Base-by-base conservation (phyloP, 2,329 filamentous ascomycete genomes). In the Scleromitrula shiraiana region DNA sequence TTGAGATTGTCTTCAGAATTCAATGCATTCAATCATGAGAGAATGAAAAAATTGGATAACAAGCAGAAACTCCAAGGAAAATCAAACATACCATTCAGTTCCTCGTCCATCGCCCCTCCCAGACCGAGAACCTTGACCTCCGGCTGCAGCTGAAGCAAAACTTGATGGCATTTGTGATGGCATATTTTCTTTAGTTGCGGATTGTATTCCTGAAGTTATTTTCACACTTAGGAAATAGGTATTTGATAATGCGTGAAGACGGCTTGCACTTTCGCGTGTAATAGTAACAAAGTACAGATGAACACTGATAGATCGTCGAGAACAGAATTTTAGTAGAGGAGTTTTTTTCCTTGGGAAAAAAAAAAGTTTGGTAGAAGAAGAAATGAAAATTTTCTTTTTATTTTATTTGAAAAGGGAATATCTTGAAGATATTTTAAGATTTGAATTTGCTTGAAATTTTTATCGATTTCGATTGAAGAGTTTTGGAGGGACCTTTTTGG, bases 81-180 rank as follows among this genome's bases (percentile, higher is more conserved):
- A 33, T 26, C 20, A 14, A 32, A 49, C 82, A 68, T 76, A 88
- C 85, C 84, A 88, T 68, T 88, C 85, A 66, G 77, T 77, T 56
- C 70, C 70, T 65, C 78, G 74, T 53, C 71, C 71, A 58, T 78
- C 78, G 61, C 66, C 72, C 36, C 44, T 42, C 66, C 67, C 70
- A 65, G 74, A 78, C 69, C 74, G 75, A 60, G 71, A 66, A 67
- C 35, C 43, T 15, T 87, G 84, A 67, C 85, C 85, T 12, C 24
- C 44, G 9, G 44, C 36, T 65, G 85, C 85, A 59, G 85, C 85
- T 64, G 85, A 88, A 66, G 85, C 85, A 70, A 90, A 90, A 75
- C 83, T 89, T 60, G 85, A 88, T 62, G 84, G 82, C 67, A 88
- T 77, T 71, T 41, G 44, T 22, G 44, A 46, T 41, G 44, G 44